phyloP scores from a whole-genome alignment of 441 rosid species.

The Pelargonium australe region DNA sequence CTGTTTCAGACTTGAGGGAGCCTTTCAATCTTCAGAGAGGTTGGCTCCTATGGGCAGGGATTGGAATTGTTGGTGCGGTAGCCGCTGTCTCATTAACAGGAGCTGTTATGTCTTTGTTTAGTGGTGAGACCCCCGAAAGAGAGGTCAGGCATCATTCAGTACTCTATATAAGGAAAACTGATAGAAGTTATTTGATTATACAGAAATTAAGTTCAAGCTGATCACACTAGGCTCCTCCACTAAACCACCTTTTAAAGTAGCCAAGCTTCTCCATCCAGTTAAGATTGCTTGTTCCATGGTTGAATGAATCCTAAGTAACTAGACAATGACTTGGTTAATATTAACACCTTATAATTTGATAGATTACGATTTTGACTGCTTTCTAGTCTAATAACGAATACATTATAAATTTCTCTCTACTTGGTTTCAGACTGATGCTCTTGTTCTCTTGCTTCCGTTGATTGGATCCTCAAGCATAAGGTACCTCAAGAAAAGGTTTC shows the following conservation, averaged over 20 bases:
- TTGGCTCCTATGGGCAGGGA: conserved; percentile 62
- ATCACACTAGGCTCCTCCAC: background rate
- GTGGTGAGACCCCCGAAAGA: conserved; percentile 50
- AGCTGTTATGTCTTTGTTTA: conserved; percentile 37
- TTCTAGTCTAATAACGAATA: conserved; percentile 2
- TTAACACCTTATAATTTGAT: background rate
- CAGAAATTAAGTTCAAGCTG: too few relatives aligned
- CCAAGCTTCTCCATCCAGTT: background rate
- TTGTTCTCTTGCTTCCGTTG: conserved; percentile 41
- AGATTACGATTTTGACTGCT: background rate
- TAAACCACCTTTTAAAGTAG: background rate
- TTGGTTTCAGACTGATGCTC: conserved; percentile 42
- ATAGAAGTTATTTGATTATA: too few relatives aligned
- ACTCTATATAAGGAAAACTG: background rate
- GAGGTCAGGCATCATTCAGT: conserved; percentile 35
- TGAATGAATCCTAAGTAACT: too few relatives aligned
- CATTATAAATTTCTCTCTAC: background rate
- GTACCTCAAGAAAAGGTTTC: conserved; percentile 21
- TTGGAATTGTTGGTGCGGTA: conserved; percentile 50
- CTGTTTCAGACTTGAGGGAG: conserved; percentile 52
- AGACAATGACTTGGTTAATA: background rate
- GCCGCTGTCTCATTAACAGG: conserved; percentile 40
- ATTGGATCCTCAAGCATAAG: conserved; percentile 46
- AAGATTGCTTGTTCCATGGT: background rate
- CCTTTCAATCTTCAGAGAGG: conserved; percentile 56